phyloP scores from a whole-genome alignment of 2,329 filamentous ascomycete species.

The Xylaria sp. region DNA sequence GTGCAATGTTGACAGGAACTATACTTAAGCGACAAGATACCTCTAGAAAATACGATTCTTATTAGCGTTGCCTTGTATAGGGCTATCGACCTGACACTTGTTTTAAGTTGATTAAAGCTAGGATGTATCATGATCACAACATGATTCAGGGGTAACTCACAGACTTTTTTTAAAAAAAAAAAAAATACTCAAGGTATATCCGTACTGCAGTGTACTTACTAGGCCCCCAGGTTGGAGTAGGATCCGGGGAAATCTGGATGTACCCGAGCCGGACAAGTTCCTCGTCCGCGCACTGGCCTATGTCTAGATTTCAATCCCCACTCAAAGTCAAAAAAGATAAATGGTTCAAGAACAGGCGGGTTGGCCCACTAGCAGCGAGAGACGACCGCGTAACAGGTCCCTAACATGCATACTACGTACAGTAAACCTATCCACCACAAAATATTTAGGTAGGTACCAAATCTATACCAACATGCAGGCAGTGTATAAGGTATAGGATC shows the following conservation, averaged over 20 bases:
- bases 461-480: too few species aligned
- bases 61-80: neutral
- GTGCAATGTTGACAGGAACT: too few species aligned
- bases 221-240: constrained; percentile 7
- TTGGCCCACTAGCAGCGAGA: neutral
- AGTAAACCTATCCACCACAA: too few species aligned
- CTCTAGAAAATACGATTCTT: neutral
- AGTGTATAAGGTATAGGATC: neutral
- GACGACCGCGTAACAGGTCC: too few species aligned
- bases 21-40: neutral
- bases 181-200: neutral
- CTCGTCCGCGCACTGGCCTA: constrained; percentile 15
- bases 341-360: neutral
- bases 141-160: constrained; percentile 25
- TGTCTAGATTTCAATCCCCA: constrained; percentile 6
- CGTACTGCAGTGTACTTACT: neutral
- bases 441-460: neutral
- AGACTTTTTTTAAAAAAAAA: neutral
- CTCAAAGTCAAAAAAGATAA: neutral
- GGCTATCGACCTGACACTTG: neutral
- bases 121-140: neutral
- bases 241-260: constrained; percentile 27
- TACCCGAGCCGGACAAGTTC: constrained; percentile 9
- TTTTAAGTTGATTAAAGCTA: constrained; percentile 1
- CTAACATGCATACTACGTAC: too few species aligned